Evolutionary conservation across 305 asterid species (phyloP), one percentile per base, ranked within the genome.

Genomic region (Plantago coronopus): DNA sequence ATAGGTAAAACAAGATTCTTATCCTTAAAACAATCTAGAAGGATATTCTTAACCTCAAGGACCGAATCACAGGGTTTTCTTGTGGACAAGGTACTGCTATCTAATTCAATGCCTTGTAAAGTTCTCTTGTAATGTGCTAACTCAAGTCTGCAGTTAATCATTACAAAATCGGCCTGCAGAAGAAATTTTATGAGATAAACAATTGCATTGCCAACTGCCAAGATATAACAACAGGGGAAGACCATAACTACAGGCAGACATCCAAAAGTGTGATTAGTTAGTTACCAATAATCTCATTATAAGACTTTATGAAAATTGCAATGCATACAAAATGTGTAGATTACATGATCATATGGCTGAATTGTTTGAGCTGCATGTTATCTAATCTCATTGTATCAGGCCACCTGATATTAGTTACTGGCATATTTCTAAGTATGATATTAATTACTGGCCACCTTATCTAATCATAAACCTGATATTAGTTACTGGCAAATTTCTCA

Each of bases 141-240:
- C 79, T 87, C 96, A 60, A 50, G 75, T 71, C 74, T 71, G 66
- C 99, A 93, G 66, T 78, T 74, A 54, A 66, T 61, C 81, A 72
- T 63, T 58, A 87, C 59, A 37, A 82, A 61, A 57, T 80, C 88
- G 48, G 88, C 95, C 98, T 91, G 94, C 84, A 81, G 61, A 23
- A 72, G 57, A 47, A 63, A 63, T 22, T 69, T 45, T 49, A 67
- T 71, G 31, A 44, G 55, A 62, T 72, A 63, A 61, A 58, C 25
- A 25, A 50, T 23, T 54, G 11, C 40, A 34, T 34, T 34, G 7
- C 12, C 1, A 13, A 53, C 23, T 7, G 17, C 57, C 22, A 37
- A 7, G 49, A 29, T 22, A 11, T 38, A 16, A 16, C 16, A 25
- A 16, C n/a, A 21, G n/a, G 29, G 14, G 61, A 53, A 51, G 17